Conservation (phyloP, 2,329 filamentous ascomycete genomes). For the Lachnum nothofagi region DNA sequence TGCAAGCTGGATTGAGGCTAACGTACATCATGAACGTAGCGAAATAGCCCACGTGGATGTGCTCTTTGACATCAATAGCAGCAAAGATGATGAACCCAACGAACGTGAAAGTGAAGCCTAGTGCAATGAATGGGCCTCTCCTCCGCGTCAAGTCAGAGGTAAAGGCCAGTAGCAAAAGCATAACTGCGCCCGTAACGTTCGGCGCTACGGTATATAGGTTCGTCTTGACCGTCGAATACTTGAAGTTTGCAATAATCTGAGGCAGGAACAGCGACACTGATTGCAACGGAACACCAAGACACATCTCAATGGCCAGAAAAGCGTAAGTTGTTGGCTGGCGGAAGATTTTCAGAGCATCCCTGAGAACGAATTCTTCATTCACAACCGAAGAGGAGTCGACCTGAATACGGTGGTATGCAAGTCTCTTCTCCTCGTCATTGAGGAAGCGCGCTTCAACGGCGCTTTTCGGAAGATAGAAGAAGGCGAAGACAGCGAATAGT, state of each 20-base stretch:
- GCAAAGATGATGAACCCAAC: conserved; percentile 75
- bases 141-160: conserved; percentile 51
- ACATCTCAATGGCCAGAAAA: conserved; percentile 52
- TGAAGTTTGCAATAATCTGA: conserved; percentile 48
- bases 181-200: conserved; percentile 67
- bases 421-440: conserved; percentile 29
- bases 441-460: conserved; percentile 31
- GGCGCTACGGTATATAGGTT: conserved; percentile 80
- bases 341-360: conserved; percentile 49
- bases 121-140: conserved; percentile 61
- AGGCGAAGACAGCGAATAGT: conserved; percentile 33
- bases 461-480: conserved; percentile 34
- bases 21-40: conserved; percentile 67
- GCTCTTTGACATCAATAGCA: conserved; percentile 51
- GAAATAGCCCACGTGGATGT: conserved; percentile 56
- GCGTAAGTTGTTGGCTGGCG: conserved; percentile 38
- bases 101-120: conserved; percentile 70
- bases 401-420: conserved; percentile 34
- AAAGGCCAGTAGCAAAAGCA: conserved; percentile 69
- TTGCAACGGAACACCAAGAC: conserved; percentile 55
- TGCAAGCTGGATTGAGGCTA: too few species aligned
- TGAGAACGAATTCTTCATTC: conserved; percentile 47
- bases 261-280: conserved; percentile 51
- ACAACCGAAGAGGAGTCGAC: conserved; percentile 61
- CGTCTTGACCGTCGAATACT: conserved; percentile 51